Base-by-base conservation (phyloP, 768 basidiomycete genomes). In the Suillus bovinus region DNA sequence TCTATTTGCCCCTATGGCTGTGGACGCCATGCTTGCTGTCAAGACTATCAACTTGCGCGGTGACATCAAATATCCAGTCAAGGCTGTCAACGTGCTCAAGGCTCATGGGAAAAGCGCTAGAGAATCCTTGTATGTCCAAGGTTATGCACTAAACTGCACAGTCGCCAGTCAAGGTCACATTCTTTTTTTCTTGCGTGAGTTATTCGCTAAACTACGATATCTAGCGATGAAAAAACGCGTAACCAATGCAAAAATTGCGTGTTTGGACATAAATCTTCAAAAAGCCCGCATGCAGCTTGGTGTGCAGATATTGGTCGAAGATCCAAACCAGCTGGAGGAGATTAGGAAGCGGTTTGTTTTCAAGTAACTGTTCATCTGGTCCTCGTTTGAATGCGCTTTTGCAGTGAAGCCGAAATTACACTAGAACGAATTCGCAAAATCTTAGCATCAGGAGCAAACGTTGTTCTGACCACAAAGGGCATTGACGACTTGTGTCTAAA, bases 401-500 rank as follows among this genome's bases (percentile, higher is more conserved):
- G 17, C 66, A 96, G 96, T 64, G 97, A 99, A 79, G 83, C 93
- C 20, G 97, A 98, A 71, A 98, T 99, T 68, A 96, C 93, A 1
- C 80, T 99, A 44, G 97, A 99, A 77, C 85, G 95, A 59, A 91
- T 99, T 67, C 87, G 94, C 65, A 99, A 99, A 81, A 96, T 99
- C 69, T 82, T 99, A 63, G 94, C 89, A 5, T 84, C 96, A 16
- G 97, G 97, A 38, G 97, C 97, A 36, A 99, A 99, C 71, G 97
- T 99, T 64, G 87, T 99, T 46, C 78, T 99, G 61, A 99, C 97
- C 16, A 98, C 97, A 14, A 99, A 99, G 76, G 97, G 97, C 41
- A 99, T 99, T 68, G 97, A 99, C 70, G 97, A 99, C 72, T 82
- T 99, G 20, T 98, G 95, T 75, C 79, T 99, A 68, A 99, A 99